phyloP scores from a whole-genome alignment of 1,284 basidiomycete genomes.

The Fistulina hepatica region DNA sequence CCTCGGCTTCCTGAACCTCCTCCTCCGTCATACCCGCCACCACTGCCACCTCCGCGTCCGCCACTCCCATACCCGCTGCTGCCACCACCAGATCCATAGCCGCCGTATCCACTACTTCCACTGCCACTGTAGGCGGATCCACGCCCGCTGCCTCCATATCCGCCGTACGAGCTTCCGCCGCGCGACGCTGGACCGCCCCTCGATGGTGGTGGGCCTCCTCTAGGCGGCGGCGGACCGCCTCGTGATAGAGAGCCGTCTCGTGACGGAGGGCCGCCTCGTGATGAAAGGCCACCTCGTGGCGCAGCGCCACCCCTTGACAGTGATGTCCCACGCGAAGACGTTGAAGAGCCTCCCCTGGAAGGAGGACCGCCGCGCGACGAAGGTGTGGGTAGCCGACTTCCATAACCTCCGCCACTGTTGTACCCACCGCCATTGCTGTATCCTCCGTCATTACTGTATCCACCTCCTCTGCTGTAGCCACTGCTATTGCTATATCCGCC shows the following conservation, averaged over 20 bases:
- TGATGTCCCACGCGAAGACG: too few relatives aligned
- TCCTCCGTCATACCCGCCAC: slow-evolving; percentile 23
- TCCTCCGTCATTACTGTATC: slow-evolving; percentile 10
- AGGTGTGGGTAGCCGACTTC: too few relatives aligned
- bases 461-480: slow-evolving; percentile 15
- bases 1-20: too few relatives aligned
- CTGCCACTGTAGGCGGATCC: slow-evolving; percentile 14
- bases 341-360: too few relatives aligned
- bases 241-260: too few relatives aligned
- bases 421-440: slow-evolving; percentile 10
- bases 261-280: too few relatives aligned
- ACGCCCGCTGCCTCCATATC: slow-evolving; percentile 12
- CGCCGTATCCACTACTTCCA: slow-evolving; percentile 14
- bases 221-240: too few relatives aligned
- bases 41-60: slow-evolving; percentile 14
- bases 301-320: too few relatives aligned
- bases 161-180: too few relatives aligned
- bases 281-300: too few relatives aligned
- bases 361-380: too few relatives aligned
- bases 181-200: slow-evolving; percentile 9
- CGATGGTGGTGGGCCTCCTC: slow-evolving; percentile 2
- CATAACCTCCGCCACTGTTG: slow-evolving; percentile 16
- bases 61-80: slow-evolving; percentile 15
- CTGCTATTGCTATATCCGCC: slow-evolving; percentile 15
- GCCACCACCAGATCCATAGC: slow-evolving; percentile 3